phyloP scores from a whole-genome alignment of 2,329 filamentous ascomycete genomes.

The Monosporascus cannonballus region DNA sequence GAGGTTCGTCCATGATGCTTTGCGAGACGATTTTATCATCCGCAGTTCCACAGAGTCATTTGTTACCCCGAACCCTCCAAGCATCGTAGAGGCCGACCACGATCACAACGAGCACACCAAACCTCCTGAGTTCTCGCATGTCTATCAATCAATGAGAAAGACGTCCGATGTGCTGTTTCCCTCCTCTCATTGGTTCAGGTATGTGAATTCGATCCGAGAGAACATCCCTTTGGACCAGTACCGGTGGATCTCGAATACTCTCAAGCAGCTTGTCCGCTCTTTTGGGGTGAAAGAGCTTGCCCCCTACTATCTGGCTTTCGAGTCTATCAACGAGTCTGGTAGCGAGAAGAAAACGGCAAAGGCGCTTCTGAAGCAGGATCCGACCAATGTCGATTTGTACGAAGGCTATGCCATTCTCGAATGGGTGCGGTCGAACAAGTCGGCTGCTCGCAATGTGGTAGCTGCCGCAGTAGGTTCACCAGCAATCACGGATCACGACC shows the following conservation, averaged over 20 bases:
- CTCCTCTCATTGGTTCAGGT: conserved; percentile 36
- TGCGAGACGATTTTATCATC: conserved; percentile 46
- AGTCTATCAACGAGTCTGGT: conserved; percentile 47
- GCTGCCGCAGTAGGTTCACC: conserved; percentile 50
- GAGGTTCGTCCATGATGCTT: conserved; percentile 28
- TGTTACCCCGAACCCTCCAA: conserved; percentile 6
- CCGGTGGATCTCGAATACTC: conserved; percentile 42
- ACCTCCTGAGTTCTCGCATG: conserved; percentile 16
- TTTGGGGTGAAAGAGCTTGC: conserved; percentile 48
- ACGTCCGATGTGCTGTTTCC: conserved; percentile 47
- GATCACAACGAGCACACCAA: conserved; percentile 9
- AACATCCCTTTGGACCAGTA: conserved; percentile 29
- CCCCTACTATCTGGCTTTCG: conserved; percentile 65
- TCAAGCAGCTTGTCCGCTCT: conserved; percentile 51
- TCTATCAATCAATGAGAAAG: conserved; percentile 17
- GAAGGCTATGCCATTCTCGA: conserved; percentile 75
- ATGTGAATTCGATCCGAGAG: conserved; percentile 21
- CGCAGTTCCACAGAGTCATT: conserved; percentile 27
- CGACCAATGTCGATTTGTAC: conserved; percentile 63
- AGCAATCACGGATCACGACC: conserved; percentile 12
- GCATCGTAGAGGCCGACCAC: not conserved
- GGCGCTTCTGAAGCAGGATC: conserved; percentile 60
- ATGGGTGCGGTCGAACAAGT: conserved; percentile 46
- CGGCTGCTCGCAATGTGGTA: conserved; percentile 59
- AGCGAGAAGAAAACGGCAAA: conserved; percentile 67